These are phyloP conservation scores for Solioccasus polychromus DNA, from an alignment of 768 basidiomycete species.

Conservation along the genomic window DNA sequence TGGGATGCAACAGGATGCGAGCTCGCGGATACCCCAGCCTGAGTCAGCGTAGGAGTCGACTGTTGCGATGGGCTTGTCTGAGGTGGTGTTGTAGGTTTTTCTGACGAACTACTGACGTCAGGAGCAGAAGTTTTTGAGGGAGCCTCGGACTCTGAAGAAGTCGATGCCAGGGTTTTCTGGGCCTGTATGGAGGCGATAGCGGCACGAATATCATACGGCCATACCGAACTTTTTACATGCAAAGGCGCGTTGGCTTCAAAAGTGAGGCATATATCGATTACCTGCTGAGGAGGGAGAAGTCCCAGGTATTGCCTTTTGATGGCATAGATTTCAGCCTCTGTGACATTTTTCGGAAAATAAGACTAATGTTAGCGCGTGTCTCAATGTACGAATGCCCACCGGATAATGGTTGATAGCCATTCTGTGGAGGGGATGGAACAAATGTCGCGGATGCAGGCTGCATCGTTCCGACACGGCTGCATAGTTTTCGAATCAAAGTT, in stretches of 20 bases:
- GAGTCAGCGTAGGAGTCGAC: slow-evolving; percentile 22
- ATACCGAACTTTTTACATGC: slow-evolving; percentile 62
- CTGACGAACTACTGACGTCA: slow-evolving; percentile 11
- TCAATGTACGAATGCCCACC: slow-evolving; percentile 28
- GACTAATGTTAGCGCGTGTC: slow-evolving; percentile 16
- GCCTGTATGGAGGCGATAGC: slow-evolving; percentile 54
- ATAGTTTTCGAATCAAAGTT: slow-evolving; percentile 73
- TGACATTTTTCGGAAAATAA: slow-evolving; percentile 28
- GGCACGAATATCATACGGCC: slow-evolving; percentile 67
- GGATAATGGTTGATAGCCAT: slow-evolving; percentile 34
- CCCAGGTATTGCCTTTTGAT: slow-evolving; percentile 72
- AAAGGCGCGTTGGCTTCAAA: slow-evolving; percentile 68
- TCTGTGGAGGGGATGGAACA: slow-evolving; percentile 37
- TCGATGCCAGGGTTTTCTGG: slow-evolving; percentile 21
- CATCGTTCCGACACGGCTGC: slow-evolving; percentile 64
- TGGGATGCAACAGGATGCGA: slow-evolving; percentile 20
- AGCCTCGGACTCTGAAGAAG: slow-evolving; percentile 11
- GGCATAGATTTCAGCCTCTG: slow-evolving; percentile 47
- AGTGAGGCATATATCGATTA: slow-evolving; percentile 76
- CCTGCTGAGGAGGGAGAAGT: slow-evolving; percentile 62
- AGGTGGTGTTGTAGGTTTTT: slow-evolving; percentile 12
- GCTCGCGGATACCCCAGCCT: slow-evolving; percentile 21
- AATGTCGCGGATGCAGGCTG: slow-evolving; percentile 44
- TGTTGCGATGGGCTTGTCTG: slow-evolving; percentile 19
- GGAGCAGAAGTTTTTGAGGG: slow-evolving; percentile 12